Conservation (phyloP, 345 rosid species). For the Hibiscus trionum region DNA sequence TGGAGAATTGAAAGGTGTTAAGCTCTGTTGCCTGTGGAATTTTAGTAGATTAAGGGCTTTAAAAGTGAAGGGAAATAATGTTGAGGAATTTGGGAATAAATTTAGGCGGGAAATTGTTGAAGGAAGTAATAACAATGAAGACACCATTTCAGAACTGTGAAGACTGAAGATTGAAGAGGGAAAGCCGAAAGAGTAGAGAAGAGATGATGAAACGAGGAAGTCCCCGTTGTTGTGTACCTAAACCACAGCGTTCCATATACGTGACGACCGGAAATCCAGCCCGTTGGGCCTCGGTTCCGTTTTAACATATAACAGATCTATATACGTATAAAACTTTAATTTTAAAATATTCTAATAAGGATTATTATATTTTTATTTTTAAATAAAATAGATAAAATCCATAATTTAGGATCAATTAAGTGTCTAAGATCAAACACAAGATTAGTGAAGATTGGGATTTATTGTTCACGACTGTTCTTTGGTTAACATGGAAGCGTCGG, state of each 20-base stretch:
- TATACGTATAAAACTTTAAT: too few relatives aligned
- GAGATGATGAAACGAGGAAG: neutral
- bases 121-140: conserved; percentile 23
- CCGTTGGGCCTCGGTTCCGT: too few relatives aligned
- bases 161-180: neutral
- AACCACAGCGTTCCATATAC: neutral
- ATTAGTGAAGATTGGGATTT: too few relatives aligned
- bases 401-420: too few relatives aligned
- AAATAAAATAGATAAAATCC: too few relatives aligned
- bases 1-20: conserved; percentile 9
- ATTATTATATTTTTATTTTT: too few relatives aligned
- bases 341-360: too few relatives aligned
- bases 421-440: too few relatives aligned
- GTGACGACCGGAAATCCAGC: neutral
- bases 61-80: conserved; percentile 9
- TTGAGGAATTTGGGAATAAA: conserved; percentile 18
- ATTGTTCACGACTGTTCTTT: too few relatives aligned
- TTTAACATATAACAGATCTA: too few relatives aligned
- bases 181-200: neutral
- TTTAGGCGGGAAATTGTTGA: conserved; percentile 43
- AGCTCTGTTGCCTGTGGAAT: neutral
- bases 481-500: too few relatives aligned
- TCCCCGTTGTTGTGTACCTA: neutral
- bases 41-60: conserved; percentile 10
- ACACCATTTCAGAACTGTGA: conserved; percentile 10